Evolutionary conservation across 768 basidiomycete species (phyloP), one percentile per base, ranked within the genome.

Genomic region (Lactifluus hygrophoroides): DNA sequence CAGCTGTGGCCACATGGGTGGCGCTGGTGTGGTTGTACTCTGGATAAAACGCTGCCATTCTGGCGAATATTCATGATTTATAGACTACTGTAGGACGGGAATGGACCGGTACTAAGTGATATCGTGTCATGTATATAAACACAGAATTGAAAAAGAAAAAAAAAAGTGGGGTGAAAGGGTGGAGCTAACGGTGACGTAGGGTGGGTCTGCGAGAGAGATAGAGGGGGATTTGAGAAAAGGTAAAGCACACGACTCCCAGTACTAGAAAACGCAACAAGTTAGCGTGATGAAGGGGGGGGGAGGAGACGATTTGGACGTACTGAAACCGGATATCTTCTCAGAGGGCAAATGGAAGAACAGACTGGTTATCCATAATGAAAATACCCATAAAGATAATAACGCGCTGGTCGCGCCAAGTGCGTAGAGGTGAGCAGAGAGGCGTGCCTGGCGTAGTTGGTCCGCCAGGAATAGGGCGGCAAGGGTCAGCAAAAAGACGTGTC

Each of bases 401-500:
- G 68, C 71, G 0, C 77, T 44, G 43, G 80, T 79, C 7, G 72
- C 70, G 5, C 51, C 65, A 14, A 86, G 70, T 1, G 85, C 83
- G 58, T 72, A 67, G 23, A 66, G 73, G 62, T 86, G 85, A 42
- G 71, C 60, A 9, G 64, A 49, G 5, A 77, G 66, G 77, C 80
- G 82, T 8, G 55, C 63, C 25, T 79, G 76, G 17, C 77, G 73
- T 32, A 94, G 70, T 70, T 93, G 88, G 67, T 91, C 84, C 9
- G 81, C 77, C 42, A 97, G 78, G 69, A 96, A 88, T 25, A 95
- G 74, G 14, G 79, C 74, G 14, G 85, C 77, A 75, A 95, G 80
- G 2, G 87, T 87, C 62, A 97, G 78, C 60, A 98, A 78, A 74
- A 96, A 97, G 30, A 93, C 76, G 68, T 97, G 95, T 7, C 95